Evolutionary conservation across 768 basidiomycete species (phyloP).

Genomic region (Melanogaster broomeanus): DNA sequence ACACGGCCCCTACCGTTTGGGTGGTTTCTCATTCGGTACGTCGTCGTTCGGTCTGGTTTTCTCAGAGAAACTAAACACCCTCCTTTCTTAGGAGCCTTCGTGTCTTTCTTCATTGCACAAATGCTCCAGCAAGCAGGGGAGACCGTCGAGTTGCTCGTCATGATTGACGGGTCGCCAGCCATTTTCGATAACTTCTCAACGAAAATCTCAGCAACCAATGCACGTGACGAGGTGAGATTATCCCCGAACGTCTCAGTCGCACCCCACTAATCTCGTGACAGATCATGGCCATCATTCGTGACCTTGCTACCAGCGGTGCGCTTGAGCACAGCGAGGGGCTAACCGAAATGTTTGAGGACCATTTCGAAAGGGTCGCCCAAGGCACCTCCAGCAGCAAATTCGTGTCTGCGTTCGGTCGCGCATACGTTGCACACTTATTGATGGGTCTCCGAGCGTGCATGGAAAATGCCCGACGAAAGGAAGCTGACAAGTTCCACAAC

Average conservation of each 20-base stretch:
- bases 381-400: too few species aligned
- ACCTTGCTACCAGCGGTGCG: background rate
- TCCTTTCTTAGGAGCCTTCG: background rate
- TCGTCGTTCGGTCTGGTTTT: background rate
- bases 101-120: background rate
- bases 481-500: too few species aligned
- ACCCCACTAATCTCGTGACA: background rate
- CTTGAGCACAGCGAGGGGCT: background rate
- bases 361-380: background rate
- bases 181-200: background rate
- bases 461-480: too few species aligned
- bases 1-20: conserved; percentile 23
- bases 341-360: background rate
- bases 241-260: background rate
- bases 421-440: too few species aligned
- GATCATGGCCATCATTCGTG: background rate
- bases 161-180: background rate
- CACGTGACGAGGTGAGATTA: background rate
- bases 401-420: too few species aligned
- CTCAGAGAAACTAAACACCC: background rate
- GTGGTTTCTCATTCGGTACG: conserved; percentile 6
- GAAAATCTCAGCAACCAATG: background rate
- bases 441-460: too few species aligned
- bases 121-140: background rate
- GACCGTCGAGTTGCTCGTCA: background rate